Evolutionary conservation across 495 filamentous ascomycete species (phyloP).

Genomic region (Chaetomidium leptoderma): DNA sequence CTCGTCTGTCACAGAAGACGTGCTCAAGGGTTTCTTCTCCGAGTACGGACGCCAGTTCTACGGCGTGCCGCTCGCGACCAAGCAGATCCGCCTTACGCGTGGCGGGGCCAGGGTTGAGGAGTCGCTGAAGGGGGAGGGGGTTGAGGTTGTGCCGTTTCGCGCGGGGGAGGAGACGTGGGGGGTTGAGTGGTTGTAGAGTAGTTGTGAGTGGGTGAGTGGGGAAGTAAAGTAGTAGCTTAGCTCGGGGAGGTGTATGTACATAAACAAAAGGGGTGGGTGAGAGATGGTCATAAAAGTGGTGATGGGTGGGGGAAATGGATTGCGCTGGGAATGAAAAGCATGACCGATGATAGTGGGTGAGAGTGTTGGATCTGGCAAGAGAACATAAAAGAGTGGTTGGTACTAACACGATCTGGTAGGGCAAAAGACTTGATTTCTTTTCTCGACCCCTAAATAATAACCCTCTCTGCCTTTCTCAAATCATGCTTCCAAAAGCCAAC

Average conservation of each 20-base stretch:
- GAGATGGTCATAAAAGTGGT: not conserved
- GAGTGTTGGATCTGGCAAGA: no score
- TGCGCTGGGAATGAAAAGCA: no score
- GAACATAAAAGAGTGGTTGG: no score
- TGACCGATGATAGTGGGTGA: not conserved
- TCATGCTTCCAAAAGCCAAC: not conserved
- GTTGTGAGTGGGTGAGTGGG: not conserved
- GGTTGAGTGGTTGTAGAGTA: slow-evolving; percentile 38
- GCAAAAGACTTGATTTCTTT: not conserved
- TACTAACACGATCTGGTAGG: not conserved
- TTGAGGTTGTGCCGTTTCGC: slow-evolving; percentile 68
- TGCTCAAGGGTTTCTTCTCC: slow-evolving; percentile 69
- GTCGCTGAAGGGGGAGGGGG: slow-evolving; percentile 35
- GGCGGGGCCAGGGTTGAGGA: slow-evolving; percentile 27
- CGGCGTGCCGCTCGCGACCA: slow-evolving; percentile 16
- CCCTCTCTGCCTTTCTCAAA: no score
- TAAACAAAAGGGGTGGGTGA: no score
- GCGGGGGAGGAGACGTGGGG: slow-evolving; percentile 64
- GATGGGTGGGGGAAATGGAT: no score
- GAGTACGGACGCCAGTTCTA: slow-evolving; percentile 75
- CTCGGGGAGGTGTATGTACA: no score
- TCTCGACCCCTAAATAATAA: not conserved
- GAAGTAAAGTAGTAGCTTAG: no score
- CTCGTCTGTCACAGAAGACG: slow-evolving; percentile 65
- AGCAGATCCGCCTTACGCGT: slow-evolving; percentile 24